Conservation (phyloP, 2,329 filamentous ascomycete genomes). For the Elsinoe perseae region DNA sequence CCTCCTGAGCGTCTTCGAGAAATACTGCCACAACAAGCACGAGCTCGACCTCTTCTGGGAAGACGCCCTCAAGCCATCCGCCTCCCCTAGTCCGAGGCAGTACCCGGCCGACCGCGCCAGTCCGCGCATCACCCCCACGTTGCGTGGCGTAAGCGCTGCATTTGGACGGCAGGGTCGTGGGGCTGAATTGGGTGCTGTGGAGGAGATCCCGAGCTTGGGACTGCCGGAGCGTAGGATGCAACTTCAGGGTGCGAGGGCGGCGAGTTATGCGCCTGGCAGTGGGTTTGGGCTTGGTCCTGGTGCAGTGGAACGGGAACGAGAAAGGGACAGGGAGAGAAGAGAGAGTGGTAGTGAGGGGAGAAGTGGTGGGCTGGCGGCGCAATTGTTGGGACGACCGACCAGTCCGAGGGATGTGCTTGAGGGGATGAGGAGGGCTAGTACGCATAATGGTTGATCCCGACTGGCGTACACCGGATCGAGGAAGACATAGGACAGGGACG, state of each 20-base stretch:
- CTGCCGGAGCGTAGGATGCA: constrained; percentile 13
- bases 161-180: constrained; percentile 14
- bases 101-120: constrained; percentile 20
- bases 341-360: not conserved
- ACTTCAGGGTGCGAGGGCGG: not conserved
- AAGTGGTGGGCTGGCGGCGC: not conserved
- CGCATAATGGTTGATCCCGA: not conserved
- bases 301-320: not conserved
- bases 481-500: too few relatives aligned
- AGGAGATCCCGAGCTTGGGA: constrained; percentile 13
- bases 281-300: not conserved
- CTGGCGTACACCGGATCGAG: too few relatives aligned
- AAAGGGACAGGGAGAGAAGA: not conserved
- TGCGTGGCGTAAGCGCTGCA: constrained; percentile 22
- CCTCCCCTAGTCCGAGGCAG: constrained; percentile 15
- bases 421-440: not conserved
- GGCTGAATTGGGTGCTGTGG: not conserved
- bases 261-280: constrained; percentile 11
- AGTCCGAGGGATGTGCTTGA: constrained; percentile 11
- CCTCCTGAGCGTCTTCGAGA: constrained; percentile 39
- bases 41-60: constrained; percentile 38
- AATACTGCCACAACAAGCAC: constrained; percentile 36
- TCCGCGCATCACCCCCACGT: constrained; percentile 27
- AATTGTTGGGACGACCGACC: not conserved
- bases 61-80: constrained; percentile 29